Base-by-base conservation (phyloP, 2,329 filamentous ascomycete genomes). In the Dactylellina leptospora region DNA sequence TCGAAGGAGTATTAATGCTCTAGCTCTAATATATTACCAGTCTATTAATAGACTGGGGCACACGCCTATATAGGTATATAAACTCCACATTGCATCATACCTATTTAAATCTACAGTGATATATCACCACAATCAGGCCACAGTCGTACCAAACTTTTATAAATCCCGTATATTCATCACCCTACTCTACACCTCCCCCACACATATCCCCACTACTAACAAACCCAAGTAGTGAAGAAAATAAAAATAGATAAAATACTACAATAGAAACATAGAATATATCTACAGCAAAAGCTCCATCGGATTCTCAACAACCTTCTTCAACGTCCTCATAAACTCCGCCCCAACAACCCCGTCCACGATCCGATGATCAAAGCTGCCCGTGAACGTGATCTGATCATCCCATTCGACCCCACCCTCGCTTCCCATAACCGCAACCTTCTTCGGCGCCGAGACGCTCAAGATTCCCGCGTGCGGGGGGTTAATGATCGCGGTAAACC, bases 401-500 rank as follows among this genome's bases (percentile, higher is more conserved):
- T 99, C 95, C 90, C 91, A 99, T 81, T 91, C 91, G 16, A 86
- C 82, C 45, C 87, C 87, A 72, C 91, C 92, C 74, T 96, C 92
- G 82, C 95, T 93, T 68, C 86, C 88, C 84, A 96, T 91, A 62
- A 97, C 83, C 48, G 96, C 91, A 60, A 97, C 93, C 89, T 97
- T 97, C 83, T 91, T 90, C 77, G 91, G 92, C 76, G 92, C 96
- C 78, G 96, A 95, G 70, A 99, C 91, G 61, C 95, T 93, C 75
- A 99, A 86, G 80, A 99, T 99, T 79, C 88, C 90, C 60, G 95
- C 91, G 84, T 99, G 96, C 59, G 95, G 95, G 76, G 96, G 95
- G 87, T 99, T 99, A 86, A 99, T 96, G 79, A 99, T 90, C 76
- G 95, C 95, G 56, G 95, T 97, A 84, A 99, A 99, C 81, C 93